Evolutionary conservation across 306 rosid genomes (phyloP), one percentile per base, ranked within the genome.

Genomic region (Lathyrus aphaca): DNA sequence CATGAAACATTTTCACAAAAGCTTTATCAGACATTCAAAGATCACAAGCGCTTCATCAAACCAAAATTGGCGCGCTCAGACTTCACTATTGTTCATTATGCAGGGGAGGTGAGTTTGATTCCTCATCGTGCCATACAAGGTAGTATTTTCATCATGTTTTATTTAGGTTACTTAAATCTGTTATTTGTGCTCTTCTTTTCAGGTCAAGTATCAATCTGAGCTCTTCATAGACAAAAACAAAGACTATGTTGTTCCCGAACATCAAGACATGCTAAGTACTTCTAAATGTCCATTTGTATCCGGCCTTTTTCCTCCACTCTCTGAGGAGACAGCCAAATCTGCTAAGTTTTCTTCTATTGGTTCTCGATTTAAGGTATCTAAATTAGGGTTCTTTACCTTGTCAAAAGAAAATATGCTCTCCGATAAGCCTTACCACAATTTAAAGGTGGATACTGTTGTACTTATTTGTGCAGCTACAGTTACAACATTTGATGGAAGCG

Each of bases 291-390:
- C 90, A 69, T 94, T 94, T 78, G 95, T 94, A 76, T 85, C 92
- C 23, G 81, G 82, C 59, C 94, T 94, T 75, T 88, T 85, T 71
- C 89, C 96, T 79, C 81, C 97, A 58, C 82, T 85, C 69, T 73
- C 91, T 35, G 98, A 85, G 86, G 96, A 89, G 82, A 55, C 84
- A 19, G 80, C 88, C 78, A 94, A 94, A 78, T 76, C 88, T 55
- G 81, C 97, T 5, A 94, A 94, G 78, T 94, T 94, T 82, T 83
- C 98, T 73, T 94, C 98, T 35, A 94, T 90, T 73, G 96, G 98
- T 79, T 75, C 95, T 74, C 92, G 97, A 71, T 88, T 90, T 72
- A 94, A 82, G 97, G 98, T 90, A 82, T 71, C 66, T 66, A 62
- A 66, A 57, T 59, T 72, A 64, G 79, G 40, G 44, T 46, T 71